These are phyloP conservation scores for Termitomyces sp. DNA, from an alignment of 768 basidiomycete species.

Conservation along the genomic window DNA sequence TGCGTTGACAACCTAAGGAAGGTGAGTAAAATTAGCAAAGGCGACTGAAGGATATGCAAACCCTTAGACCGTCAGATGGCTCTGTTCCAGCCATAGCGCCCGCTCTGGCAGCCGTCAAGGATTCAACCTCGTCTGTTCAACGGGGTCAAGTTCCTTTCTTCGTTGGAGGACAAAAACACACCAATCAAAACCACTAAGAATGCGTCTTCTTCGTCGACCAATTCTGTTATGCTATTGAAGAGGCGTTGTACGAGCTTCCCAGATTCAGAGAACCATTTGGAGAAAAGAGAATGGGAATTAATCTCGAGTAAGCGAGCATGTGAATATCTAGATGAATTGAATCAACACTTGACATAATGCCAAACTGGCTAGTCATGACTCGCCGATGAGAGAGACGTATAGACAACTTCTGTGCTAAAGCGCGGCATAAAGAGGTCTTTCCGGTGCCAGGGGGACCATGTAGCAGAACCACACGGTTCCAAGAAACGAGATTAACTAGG, in stretches of 20 bases:
- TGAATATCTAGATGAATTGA: slow-evolving; percentile 57
- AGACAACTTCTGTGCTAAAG: slow-evolving; percentile 91
- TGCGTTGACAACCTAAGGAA: slow-evolving; percentile 87
- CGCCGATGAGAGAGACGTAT: slow-evolving; percentile 86
- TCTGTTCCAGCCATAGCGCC: slow-evolving; percentile 95
- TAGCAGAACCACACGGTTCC: slow-evolving; percentile 92
- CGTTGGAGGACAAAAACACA: slow-evolving; percentile 21
- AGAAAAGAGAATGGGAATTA: slow-evolving; percentile 97
- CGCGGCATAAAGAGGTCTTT: slow-evolving; percentile 93
- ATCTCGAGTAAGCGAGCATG: slow-evolving; percentile 91
- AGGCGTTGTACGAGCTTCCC: slow-evolving; percentile 96
- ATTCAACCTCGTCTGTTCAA: slow-evolving; percentile 90
- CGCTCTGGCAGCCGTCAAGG: slow-evolving; percentile 89
- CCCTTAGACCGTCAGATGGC: slow-evolving; percentile 90
- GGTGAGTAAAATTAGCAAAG: not conserved
- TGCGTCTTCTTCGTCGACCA: slow-evolving; percentile 87
- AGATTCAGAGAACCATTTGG: slow-evolving; percentile 98
- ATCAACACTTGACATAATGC: not conserved
- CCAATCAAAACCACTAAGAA: slow-evolving; percentile 96
- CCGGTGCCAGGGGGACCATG: slow-evolving; percentile 98
- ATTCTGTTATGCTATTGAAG: slow-evolving; percentile 83
- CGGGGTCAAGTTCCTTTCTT: not conserved
- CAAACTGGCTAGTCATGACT: slow-evolving; percentile 8
- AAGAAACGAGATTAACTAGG: slow-evolving; percentile 84
- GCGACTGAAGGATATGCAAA: slow-evolving; percentile 21